These are phyloP conservation scores for Trifolium repens DNA, from an alignment of 306 rosid species.

Conservation along the genomic window DNA sequence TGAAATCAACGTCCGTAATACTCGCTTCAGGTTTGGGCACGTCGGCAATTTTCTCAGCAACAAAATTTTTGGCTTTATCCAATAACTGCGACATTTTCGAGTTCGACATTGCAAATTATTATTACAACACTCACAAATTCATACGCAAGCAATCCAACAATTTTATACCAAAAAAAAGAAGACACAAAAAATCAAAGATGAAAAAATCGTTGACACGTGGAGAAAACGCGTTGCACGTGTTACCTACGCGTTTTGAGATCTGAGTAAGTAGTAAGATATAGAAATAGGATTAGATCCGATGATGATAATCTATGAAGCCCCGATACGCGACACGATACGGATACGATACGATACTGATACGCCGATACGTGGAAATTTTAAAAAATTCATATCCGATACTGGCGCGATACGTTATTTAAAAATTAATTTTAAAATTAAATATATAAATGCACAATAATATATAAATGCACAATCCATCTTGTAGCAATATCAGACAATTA, in stretches of 20 bases:
- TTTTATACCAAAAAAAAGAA: not conserved
- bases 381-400: too few relatives aligned
- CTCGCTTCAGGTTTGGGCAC: constrained; percentile 74
- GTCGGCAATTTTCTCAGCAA: constrained; percentile 52
- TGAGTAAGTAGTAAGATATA: not conserved
- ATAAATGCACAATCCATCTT: too few relatives aligned
- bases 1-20: constrained; percentile 70
- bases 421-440: too few relatives aligned
- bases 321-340: too few relatives aligned
- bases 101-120: not conserved
- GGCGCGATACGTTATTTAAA: too few relatives aligned
- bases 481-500: too few relatives aligned
- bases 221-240: constrained; percentile 35
- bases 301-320: too few relatives aligned
- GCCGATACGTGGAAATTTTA: too few relatives aligned
- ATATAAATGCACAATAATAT: too few relatives aligned
- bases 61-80: constrained; percentile 62
- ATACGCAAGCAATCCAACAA: too few relatives aligned
- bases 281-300: constrained; percentile 29
- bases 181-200: not conserved
- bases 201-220: constrained; percentile 34
- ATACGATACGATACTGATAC: too few relatives aligned
- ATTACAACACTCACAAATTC: not conserved
- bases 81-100: constrained; percentile 62
- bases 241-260: constrained; percentile 9